These are phyloP conservation scores for Blastobotrys apis DNA, from an alignment of 1,139 yeast genomes.

Conservation along the genomic window DNA sequence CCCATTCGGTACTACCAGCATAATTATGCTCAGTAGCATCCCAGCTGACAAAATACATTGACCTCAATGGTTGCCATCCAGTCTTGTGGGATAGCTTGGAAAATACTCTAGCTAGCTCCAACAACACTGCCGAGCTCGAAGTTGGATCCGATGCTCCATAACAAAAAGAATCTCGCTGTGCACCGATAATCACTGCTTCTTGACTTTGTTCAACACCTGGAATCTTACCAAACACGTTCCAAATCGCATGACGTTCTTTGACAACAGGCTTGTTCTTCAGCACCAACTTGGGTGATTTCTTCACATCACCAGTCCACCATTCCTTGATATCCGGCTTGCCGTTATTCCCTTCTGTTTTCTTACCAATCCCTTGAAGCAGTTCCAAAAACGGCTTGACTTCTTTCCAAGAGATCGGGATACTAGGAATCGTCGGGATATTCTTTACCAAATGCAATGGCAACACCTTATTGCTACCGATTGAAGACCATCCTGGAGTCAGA, in stretches of 20 bases:
- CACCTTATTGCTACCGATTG: constrained; percentile 36
- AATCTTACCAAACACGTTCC: constrained; percentile 77
- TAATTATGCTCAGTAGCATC: constrained; percentile 79
- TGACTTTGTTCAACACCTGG: constrained; percentile 77
- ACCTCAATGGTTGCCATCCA: constrained; percentile 81
- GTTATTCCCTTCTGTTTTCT: constrained; percentile 34
- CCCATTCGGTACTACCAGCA: constrained; percentile 83
- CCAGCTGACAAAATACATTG: constrained; percentile 79
- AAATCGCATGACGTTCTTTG: constrained; percentile 60
- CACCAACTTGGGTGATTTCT: constrained; percentile 37
- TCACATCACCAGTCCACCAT: constrained; percentile 43
- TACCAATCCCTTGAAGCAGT: constrained; percentile 48
- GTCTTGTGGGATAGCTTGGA: constrained; percentile 60
- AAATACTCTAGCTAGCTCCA: constrained; percentile 68
- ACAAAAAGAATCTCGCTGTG: constrained; percentile 75
- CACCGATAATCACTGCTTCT: constrained; percentile 74
- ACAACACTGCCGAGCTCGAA: constrained; percentile 69
- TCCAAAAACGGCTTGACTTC: constrained; percentile 56
- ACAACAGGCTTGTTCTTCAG: constrained; percentile 46
- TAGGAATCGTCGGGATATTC: constrained; percentile 65
- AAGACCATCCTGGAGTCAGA: constrained; percentile 71
- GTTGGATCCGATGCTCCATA: constrained; percentile 70
- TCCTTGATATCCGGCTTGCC: constrained; percentile 28
- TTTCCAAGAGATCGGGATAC: constrained; percentile 68
- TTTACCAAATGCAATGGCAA: constrained; percentile 47